Evolutionary conservation across 1,284 basidiomycete genomes (phyloP), one percentile per base, ranked within the genome.

Genomic region (Lentinus polychrous): DNA sequence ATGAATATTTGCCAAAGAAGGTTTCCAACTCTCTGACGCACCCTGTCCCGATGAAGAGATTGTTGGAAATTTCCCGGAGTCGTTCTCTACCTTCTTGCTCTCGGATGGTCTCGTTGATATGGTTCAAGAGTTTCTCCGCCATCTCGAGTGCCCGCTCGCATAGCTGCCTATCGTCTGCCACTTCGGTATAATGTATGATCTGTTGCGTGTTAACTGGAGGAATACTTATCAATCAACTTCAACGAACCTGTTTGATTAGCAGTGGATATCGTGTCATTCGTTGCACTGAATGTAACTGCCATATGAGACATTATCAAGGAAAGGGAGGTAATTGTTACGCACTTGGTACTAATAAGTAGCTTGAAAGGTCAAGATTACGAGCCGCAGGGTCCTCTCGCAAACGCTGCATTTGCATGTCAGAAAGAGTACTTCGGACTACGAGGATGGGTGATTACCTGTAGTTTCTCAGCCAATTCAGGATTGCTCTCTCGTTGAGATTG

Each of bases 321-420:
- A n/a, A n/a, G n/a, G n/a, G n/a, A n/a, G n/a, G n/a, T n/a, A n/a
- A n/a, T n/a, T n/a, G 8, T 3, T 3, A 70, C 83, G 58, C 64
- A 93, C 91, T 97, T 0, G 94, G 94, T 15, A 84, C 84, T 5
- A 98, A 79, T 32, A 98, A 67, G 66, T 94, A 97, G 56, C 89
- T 91, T 1, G 91, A 91, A 6, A 98, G 68, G 60, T 97, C 94
- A 11, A 98, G 70, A 55, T 86, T 92, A 45, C 94, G 75, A 3
- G 86, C 83, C 1, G 78, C 67, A 1, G 90, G 84, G 55, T 91
- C 82, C 51, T 88, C 81, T 45, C 86, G 75, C 12, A 92, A 69
- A 33, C 68, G 71, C 84, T 90, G 54, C n/a, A n/a, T 8, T 39
- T 8, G 24, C 12, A 37, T 34, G 42, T 35, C 40, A 22, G 42